Evolutionary conservation across 306 rosid genomes (phyloP), one percentile per base, ranked within the genome.

Genomic region (Begonia peltatifolia): DNA sequence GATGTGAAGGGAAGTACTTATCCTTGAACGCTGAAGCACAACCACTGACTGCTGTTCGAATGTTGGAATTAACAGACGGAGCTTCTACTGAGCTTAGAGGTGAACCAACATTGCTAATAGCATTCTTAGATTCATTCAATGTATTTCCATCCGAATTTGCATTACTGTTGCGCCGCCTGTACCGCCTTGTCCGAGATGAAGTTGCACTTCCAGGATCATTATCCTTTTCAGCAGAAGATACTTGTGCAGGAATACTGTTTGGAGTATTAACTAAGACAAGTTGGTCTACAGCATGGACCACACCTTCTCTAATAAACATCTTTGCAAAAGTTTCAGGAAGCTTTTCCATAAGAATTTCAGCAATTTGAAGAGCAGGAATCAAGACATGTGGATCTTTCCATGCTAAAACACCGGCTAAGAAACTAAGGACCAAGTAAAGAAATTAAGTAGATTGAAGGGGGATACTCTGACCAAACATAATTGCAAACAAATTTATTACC

Each of bases 341-440:
- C 76, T 87, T 92, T 71, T 81, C 94, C 99, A 92, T 92, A 53
- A 92, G 96, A 75, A 92, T 78, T 61, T 86, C 96, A 14, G 99
- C 79, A 79, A 92, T 87, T 79, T 92, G 95, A 66, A 92, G 84
- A 47, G 99, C 86, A 55, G 99, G 99, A 57, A 84, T 66, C 72
- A 87, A 55, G 30, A 87, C 95, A 42, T 81, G 88, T 17, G 99
- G 93, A 75, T 92, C 99, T 77, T 92, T 92, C 87, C 96, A 92
- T 48, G 99, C 88, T 65, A 92, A 74, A 58, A 92, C 96, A 35
- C 99, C 96, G 35, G 99, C 96, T 75, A 92, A 64, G 65, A 92
- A 87, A 80, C 99, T 92, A 54, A 47, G 6, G 52, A 79, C 53
- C 72, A 71, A 57, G 57, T 42, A 47, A 42, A 16, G 53, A 52